Evolutionary conservation across 2,329 filamentous ascomycete species (phyloP), one percentile per base, ranked within the genome.

Genomic region (Ophiosphaerella korrae): DNA sequence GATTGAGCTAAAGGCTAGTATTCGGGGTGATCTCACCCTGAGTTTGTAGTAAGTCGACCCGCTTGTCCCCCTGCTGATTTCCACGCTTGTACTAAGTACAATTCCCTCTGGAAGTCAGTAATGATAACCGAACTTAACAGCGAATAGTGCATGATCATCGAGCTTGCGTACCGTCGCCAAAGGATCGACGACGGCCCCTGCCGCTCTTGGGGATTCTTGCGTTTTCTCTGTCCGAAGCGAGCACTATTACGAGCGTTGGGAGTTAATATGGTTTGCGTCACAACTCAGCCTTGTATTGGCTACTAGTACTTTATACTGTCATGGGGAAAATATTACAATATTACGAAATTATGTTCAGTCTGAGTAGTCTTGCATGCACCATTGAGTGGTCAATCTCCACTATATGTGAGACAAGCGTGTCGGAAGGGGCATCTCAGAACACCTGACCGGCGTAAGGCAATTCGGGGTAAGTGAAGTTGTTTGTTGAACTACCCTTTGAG

Each of bases 1-100:
- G 74, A 89, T 94, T 55, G 88, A 91, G 64, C 81, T 94, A 54
- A 94, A 94, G 80, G 90, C 90, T 16, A 87, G 88, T 73, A 92
- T 94, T 59, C 86, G 92, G 64, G 91, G 91, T 67, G 91, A 95
- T 76, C 76, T 95, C 58, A 92, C 89, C 31, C 75, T 94, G 58
- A 88, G 86, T 58, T 80, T 94, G 67, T 84, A 88, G 88, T 90
- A 82, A 79, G 84, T 86, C 23, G 7, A 5, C 32, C 35, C 45
- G 14, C 26, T 43, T 37, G n/a, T 40, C 24, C 16, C 26, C 7
- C 32, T 23, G 16, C 56, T 62, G 52, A 59, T 57, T 57, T 51
- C 48, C 49, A 55, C 41, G 21, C 31, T 13, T 34, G 45, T 31
- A 26, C 36, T 12, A 26, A n/a, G 26, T 40, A 34, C 38, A 33